Percentiles rank a stretch among this genome's conserved stretches.
Conservation (phyloP, 75 land plant genomes). For the Gnetum montanum region DNA sequence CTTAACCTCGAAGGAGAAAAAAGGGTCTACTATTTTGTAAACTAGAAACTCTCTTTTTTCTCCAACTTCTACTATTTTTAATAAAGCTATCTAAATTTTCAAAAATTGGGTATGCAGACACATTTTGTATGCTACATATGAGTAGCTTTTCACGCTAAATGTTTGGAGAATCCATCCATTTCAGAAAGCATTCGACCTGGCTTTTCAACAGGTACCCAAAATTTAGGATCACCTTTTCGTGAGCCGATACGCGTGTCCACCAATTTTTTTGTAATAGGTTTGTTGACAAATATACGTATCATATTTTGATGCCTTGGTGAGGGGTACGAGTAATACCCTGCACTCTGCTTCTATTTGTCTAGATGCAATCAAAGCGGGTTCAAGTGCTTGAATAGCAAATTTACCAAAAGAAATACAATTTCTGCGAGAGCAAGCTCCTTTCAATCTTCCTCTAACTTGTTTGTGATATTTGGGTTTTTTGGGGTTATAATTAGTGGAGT, state of each 20-base stretch:
- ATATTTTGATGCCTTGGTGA: constrained; percentile 14
- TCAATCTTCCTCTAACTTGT: neutral
- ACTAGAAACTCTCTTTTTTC: too few relatives aligned
- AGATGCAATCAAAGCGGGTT: neutral
- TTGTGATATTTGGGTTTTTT: neutral
- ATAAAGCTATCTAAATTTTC: too few relatives aligned
- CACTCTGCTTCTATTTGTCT: too few relatives aligned
- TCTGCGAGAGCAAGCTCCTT: neutral
- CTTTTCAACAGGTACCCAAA: neutral
- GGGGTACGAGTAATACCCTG: constrained; percentile 21
- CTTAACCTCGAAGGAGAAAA: too few relatives aligned
- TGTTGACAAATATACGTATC: constrained; percentile 18
- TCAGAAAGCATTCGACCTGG: neutral
- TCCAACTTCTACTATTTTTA: too few relatives aligned
- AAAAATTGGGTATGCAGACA: too few relatives aligned
- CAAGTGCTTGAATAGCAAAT: too few relatives aligned
- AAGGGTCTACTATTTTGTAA: too few relatives aligned
- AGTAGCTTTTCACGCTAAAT: too few relatives aligned
- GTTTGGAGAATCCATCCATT: neutral
- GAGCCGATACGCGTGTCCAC: too few relatives aligned
- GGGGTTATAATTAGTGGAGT: neutral
- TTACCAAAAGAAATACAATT: too few relatives aligned
- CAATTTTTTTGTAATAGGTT: constrained; percentile 9
- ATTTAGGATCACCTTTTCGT: neutral
- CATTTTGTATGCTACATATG: too few relatives aligned